phyloP scores from a whole-genome alignment of 2,329 filamentous ascomycete genomes.

The Xylariaceae sp. region DNA sequence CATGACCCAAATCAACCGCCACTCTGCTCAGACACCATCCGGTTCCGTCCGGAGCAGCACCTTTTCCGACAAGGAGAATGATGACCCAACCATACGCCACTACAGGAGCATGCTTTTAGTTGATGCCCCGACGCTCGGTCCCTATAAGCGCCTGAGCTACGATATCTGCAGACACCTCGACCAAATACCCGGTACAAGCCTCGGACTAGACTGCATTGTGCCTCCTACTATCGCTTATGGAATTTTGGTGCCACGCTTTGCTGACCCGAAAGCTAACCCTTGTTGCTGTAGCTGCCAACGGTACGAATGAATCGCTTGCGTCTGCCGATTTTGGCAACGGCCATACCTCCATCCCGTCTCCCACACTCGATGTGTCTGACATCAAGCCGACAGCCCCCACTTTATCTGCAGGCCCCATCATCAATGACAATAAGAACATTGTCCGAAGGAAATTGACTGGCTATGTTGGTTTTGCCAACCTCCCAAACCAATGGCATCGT shows the following conservation, averaged over 20 bases:
- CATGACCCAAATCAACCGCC: conserved; percentile 18
- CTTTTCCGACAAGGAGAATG: conserved; percentile 32
- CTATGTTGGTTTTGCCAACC: conserved; percentile 97
- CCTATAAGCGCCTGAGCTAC: conserved; percentile 42
- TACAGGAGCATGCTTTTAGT: conserved; percentile 54
- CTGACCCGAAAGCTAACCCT: conserved; percentile 33
- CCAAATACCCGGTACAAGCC: conserved; percentile 22
- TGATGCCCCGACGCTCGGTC: conserved; percentile 44
- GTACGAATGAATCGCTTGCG: conserved; percentile 30
- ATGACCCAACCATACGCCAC: conserved; percentile 31
- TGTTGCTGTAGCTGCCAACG: conserved; percentile 37
- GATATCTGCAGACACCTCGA: conserved; percentile 41
- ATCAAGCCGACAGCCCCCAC: conserved; percentile 23
- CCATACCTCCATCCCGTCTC: conserved; percentile 39
- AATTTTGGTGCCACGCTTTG: conserved; percentile 8
- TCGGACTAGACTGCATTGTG: conserved; percentile 24
- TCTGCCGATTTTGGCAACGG: conserved; percentile 43
- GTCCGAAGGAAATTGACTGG: conserved; percentile 97
- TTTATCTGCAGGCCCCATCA: conserved; percentile 41
- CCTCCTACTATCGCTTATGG: no score
- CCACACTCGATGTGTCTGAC: conserved; percentile 35
- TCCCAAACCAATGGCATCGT: conserved; percentile 99
- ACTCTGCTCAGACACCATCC: conserved; percentile 22
- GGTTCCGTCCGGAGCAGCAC: conserved; percentile 33
- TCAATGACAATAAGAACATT: conserved; percentile 82